phyloP scores from a whole-genome alignment of 805 yeast species.

The Kuraishia molischiana region DNA sequence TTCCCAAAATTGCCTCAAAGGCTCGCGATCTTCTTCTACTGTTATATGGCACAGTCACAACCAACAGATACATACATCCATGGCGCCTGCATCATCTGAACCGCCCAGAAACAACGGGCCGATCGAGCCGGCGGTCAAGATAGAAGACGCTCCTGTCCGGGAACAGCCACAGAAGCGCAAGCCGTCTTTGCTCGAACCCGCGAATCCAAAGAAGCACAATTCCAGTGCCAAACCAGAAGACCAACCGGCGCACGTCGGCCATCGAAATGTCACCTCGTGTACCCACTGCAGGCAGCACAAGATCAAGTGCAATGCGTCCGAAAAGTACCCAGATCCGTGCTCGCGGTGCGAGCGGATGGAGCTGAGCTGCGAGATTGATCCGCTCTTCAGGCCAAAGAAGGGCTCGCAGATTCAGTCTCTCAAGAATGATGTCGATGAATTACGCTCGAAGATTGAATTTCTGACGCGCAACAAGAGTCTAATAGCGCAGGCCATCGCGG shows the following conservation, averaged over 20 bases:
- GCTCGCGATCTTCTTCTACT: too few relatives aligned
- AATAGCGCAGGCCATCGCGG: slow-evolving; percentile 52
- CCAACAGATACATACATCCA: too few relatives aligned
- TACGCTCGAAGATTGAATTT: slow-evolving; percentile 62
- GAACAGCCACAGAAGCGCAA: neutral
- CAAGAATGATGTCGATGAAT: slow-evolving; percentile 76
- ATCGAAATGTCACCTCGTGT: slow-evolving; percentile 87
- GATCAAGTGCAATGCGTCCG: slow-evolving; percentile 86
- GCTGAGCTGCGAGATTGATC: slow-evolving; percentile 79
- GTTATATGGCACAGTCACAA: too few relatives aligned
- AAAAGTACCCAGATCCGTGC: slow-evolving; percentile 74
- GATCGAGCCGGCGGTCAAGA: neutral
- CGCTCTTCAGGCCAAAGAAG: slow-evolving; percentile 82
- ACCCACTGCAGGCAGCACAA: slow-evolving; percentile 93
- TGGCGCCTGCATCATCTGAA: neutral
- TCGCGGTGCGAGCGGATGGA: slow-evolving; percentile 75
- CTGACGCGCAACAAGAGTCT: slow-evolving; percentile 56
- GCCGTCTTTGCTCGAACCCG: neutral
- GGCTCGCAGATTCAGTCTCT: slow-evolving; percentile 83
- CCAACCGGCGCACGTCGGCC: slow-evolving; percentile 33
- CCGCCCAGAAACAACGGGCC: slow-evolving; percentile 1
- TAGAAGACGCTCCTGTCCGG: neutral
- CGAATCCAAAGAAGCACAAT: neutral
- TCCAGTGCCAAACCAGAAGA: neutral
- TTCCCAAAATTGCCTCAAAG: too few relatives aligned